Evolutionary conservation across 495 filamentous ascomycete genomes (phyloP).

Genomic region (Penicillium cinerascens): DNA sequence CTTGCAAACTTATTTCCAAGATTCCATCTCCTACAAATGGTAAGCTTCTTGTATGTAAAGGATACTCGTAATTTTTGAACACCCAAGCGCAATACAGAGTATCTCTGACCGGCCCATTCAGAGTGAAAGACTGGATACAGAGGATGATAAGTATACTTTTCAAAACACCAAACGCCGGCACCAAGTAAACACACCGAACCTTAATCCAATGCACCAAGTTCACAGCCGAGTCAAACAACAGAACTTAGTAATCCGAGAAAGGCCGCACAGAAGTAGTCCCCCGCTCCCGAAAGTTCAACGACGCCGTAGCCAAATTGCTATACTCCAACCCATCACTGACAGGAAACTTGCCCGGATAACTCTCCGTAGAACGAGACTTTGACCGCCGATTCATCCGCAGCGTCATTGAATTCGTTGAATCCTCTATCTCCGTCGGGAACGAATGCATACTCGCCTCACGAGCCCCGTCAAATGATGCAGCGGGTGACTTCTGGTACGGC

Average conservation of each 20-base stretch:
- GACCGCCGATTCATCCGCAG: constrained; percentile 3
- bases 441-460: not conserved
- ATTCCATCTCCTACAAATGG: too few species aligned
- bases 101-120: not conserved
- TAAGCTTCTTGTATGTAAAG: not conserved
- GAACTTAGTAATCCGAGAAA: constrained; percentile 30
- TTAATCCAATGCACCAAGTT: not conserved
- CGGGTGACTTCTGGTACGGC: not conserved
- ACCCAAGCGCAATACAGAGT: not conserved
- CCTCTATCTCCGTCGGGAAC: not conserved
- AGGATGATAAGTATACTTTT: not conserved
- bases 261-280: constrained; percentile 33
- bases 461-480: not conserved
- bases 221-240: not conserved
- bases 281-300: constrained; percentile 20
- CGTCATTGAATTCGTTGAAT: constrained; percentile 3
- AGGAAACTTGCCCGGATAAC: constrained; percentile 36
- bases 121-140: not conserved
- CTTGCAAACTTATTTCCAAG: too few species aligned
- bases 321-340: constrained; percentile 31
- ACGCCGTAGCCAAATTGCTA: constrained; percentile 27
- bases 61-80: not conserved
- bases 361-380: constrained; percentile 28
- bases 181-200: not conserved
- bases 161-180: not conserved